Percentiles rank a stretch among this genome's conserved stretches.
Conservation (phyloP, 2,329 filamentous ascomycete genomes). For the Penicillium sp. region DNA sequence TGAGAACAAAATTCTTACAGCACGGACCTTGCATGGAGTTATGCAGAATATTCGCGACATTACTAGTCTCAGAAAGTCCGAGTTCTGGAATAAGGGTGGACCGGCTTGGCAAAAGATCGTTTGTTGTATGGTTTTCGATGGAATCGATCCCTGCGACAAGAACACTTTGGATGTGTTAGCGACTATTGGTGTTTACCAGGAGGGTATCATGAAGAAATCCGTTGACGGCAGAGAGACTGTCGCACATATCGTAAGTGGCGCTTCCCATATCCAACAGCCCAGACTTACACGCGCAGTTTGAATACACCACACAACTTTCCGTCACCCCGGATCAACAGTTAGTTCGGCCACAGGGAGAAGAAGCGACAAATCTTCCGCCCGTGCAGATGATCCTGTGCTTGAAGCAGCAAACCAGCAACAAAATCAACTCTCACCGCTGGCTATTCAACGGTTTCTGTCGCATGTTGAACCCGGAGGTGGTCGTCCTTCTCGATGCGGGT, state of each 20-base stretch:
- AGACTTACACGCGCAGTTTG: constrained; percentile 2
- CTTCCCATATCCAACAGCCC: background rate
- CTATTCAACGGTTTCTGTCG: constrained; percentile 11
- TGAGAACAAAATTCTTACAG: constrained; percentile 13
- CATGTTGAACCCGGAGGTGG: constrained; percentile 10
- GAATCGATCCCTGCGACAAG: constrained; percentile 12
- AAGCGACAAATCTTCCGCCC: constrained; percentile 8
- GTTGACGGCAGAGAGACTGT: constrained; percentile 10
- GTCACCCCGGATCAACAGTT: constrained; percentile 10
- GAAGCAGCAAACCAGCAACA: constrained; percentile 11
- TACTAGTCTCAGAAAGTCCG: constrained; percentile 9
- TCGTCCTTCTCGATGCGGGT: constrained; percentile 10
- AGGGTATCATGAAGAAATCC: constrained; percentile 12
- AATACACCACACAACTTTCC: constrained; percentile 13
- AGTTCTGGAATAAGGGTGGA: constrained; percentile 12
- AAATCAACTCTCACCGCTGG: constrained; percentile 17
- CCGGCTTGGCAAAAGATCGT: constrained; percentile 16
- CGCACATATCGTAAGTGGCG: constrained; percentile 11
- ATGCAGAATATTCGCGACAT: constrained; percentile 15
- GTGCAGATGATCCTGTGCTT: constrained; percentile 15
- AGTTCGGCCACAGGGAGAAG: constrained; percentile 6
- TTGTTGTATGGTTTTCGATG: constrained; percentile 8
- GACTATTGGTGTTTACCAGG: constrained; percentile 12
- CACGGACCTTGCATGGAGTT: constrained; percentile 11
- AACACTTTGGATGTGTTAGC: constrained; percentile 12